Conservation (phyloP, 768 basidiomycete species). For the Gymnopilus junonius region DNA sequence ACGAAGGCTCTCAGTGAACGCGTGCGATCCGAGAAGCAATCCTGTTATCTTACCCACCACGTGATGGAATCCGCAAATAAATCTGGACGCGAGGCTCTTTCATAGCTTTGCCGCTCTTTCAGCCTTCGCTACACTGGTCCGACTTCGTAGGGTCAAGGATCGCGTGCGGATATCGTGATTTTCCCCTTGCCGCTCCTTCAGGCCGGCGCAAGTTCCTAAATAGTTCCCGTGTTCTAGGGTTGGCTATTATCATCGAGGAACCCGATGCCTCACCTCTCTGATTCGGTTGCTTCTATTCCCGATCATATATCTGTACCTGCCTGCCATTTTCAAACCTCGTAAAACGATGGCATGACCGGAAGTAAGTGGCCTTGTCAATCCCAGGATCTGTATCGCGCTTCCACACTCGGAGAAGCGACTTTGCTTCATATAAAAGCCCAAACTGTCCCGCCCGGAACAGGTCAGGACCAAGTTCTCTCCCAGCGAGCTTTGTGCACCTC, state of each 20-base stretch:
- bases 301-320: constrained; percentile 29
- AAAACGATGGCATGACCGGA: constrained; percentile 23
- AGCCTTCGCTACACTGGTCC: constrained; percentile 9
- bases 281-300: constrained; percentile 23
- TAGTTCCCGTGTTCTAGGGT: constrained; percentile 14
- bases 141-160: constrained; percentile 15
- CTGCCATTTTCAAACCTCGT: constrained; percentile 27
- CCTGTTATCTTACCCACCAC: constrained; percentile 16
- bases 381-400: constrained; percentile 19
- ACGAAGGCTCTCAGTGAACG: constrained; percentile 2
- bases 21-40: constrained; percentile 15
- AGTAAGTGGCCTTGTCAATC: constrained; percentile 24
- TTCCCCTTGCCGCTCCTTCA: constrained; percentile 1
- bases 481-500: constrained; percentile 11
- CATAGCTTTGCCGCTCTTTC: constrained; percentile 16
- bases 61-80: constrained; percentile 14
- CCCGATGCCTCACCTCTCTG: constrained; percentile 15
- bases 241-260: constrained; percentile 24
- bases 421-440: constrained; percentile 24
- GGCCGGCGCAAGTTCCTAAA: constrained; percentile 7
- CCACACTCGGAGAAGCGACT: constrained; percentile 13
- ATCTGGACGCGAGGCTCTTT: constrained; percentile 5
- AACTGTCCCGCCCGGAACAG: constrained; percentile 9
- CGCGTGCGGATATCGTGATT: constrained; percentile 20
- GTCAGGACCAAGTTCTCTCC: constrained; percentile 20